These are phyloP conservation scores for Chenopodium quinoa DNA, from an alignment of 148 eudicot species.

Conservation along the genomic window DNA sequence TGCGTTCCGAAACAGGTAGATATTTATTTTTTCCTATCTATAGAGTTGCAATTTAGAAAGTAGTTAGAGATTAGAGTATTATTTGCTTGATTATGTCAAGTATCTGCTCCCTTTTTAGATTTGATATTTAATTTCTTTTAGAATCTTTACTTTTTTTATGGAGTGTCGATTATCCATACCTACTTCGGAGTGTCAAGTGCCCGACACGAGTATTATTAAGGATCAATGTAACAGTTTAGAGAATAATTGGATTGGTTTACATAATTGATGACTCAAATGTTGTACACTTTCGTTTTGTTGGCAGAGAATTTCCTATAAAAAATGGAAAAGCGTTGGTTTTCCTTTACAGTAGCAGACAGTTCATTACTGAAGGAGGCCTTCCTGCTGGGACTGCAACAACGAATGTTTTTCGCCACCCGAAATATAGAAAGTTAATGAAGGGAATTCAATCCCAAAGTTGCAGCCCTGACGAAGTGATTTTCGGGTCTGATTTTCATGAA, in stretches of 20 bases:
- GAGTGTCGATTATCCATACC: too few species aligned
- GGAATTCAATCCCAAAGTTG: conserved; percentile 66
- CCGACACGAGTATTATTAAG: too few species aligned
- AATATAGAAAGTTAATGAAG: conserved; percentile 52
- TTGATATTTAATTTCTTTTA: too few species aligned
- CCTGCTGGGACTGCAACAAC: conserved; percentile 92
- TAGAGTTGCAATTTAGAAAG: too few species aligned
- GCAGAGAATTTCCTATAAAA: conserved; percentile 70
- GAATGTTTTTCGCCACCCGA: conserved; percentile 54
- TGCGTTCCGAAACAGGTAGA: conserved; percentile 81
- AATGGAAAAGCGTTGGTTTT: conserved; percentile 69
- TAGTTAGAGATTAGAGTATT: not conserved
- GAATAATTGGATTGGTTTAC: too few species aligned
- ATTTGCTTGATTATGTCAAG: not conserved
- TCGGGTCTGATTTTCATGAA: conserved; percentile 69
- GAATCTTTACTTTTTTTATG: too few species aligned
- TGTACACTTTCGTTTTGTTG: not conserved
- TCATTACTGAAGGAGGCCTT: conserved; percentile 69
- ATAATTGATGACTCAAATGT: not conserved
- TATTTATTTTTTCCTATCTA: too few species aligned
- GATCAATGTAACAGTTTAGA: too few species aligned
- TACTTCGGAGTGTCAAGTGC: too few species aligned
- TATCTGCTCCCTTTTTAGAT: not conserved
- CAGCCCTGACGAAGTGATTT: conserved; percentile 88
- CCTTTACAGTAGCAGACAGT: conserved; percentile 83